Evolutionary conservation across 2,329 filamentous ascomycete species (phyloP).

Genomic region (Arthrobotrys sinensis): DNA sequence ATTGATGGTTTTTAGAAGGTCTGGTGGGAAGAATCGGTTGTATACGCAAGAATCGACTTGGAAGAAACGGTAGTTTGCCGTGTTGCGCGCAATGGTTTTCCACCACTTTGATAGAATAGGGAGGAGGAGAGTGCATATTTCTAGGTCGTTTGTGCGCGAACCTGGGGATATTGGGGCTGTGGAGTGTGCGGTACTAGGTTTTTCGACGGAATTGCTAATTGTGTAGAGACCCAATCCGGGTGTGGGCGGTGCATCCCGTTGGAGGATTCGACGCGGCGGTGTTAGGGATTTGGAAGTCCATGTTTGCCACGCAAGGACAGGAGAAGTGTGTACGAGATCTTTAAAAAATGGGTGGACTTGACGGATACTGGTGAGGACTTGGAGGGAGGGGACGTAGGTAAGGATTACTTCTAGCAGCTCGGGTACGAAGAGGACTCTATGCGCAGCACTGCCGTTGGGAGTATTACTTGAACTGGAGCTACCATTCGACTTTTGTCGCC

Average conservation of each 20-base stretch:
- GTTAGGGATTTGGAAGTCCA: slow-evolving; percentile 51
- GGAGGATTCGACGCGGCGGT: slow-evolving; percentile 28
- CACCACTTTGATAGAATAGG: slow-evolving; percentile 59
- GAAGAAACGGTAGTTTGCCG: slow-evolving; percentile 55
- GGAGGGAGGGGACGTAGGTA: slow-evolving; percentile 50
- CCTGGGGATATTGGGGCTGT: not conserved
- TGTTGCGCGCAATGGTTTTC: slow-evolving; percentile 59
- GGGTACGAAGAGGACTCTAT: slow-evolving; percentile 52
- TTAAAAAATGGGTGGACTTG: slow-evolving; percentile 60
- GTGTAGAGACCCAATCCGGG: slow-evolving; percentile 34
- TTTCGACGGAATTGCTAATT: slow-evolving; percentile 40
- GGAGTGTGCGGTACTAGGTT: slow-evolving; percentile 3
- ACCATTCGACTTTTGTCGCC: slow-evolving; percentile 15
- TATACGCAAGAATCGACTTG: slow-evolving; percentile 57
- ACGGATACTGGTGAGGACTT: slow-evolving; percentile 56
- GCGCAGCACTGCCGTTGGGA: slow-evolving; percentile 27
- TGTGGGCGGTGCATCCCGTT: not conserved
- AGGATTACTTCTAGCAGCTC: slow-evolving; percentile 54
- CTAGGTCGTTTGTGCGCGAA: slow-evolving; percentile 19
- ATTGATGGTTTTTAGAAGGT: slow-evolving; percentile 48
- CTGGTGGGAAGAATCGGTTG: slow-evolving; percentile 56
- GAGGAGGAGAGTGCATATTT: slow-evolving; percentile 46
- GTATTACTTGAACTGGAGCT: not conserved
- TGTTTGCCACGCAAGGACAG: slow-evolving; percentile 53
- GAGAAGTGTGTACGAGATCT: slow-evolving; percentile 44